Conservation (phyloP, 2,329 filamentous ascomycete species). For the Monosporascus sp. region DNA sequence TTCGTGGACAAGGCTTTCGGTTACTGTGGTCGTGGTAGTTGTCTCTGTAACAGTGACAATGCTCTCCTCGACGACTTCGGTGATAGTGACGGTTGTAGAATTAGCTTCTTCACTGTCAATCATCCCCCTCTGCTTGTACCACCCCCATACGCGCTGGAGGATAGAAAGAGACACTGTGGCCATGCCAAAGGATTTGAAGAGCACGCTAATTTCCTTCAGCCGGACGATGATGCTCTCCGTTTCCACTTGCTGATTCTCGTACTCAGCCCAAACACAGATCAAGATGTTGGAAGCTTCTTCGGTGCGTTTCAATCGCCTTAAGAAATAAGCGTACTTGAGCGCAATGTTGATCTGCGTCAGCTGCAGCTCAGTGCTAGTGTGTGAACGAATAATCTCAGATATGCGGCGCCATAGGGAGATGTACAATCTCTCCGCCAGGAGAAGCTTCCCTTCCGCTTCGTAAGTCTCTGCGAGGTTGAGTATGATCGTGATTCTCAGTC, state of each 20-base stretch:
- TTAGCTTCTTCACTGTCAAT: constrained; percentile 28
- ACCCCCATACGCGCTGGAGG: constrained; percentile 33
- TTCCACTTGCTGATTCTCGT: constrained; percentile 30
- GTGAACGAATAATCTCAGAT: constrained; percentile 26
- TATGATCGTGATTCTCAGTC: constrained; percentile 29
- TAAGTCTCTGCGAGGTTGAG: constrained; percentile 31
- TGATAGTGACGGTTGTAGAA: constrained; percentile 31
- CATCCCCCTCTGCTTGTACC: constrained; percentile 31
- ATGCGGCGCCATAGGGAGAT: constrained; percentile 35
- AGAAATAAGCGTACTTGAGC: constrained; percentile 31
- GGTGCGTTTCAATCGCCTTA: constrained; percentile 24
- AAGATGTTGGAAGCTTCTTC: constrained; percentile 35
- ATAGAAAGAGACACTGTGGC: constrained; percentile 28
- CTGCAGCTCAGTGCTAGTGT: constrained; percentile 28
- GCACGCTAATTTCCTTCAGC: constrained; percentile 29
- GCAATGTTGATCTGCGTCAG: constrained; percentile 33
- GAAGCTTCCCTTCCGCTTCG: constrained; percentile 25
- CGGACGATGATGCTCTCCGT: constrained; percentile 28
- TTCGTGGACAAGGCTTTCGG: constrained; percentile 29
- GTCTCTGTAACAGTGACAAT: constrained; percentile 27
- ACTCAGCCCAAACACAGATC: constrained; percentile 36
- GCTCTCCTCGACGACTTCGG: constrained; percentile 34
- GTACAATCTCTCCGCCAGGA: constrained; percentile 34
- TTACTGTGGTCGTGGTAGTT: constrained; percentile 30
- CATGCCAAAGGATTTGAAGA: constrained; percentile 30